These are phyloP conservation scores for Endothia cerciana DNA, from an alignment of 2,329 filamentous ascomycete genomes.

Conservation along the genomic window DNA sequence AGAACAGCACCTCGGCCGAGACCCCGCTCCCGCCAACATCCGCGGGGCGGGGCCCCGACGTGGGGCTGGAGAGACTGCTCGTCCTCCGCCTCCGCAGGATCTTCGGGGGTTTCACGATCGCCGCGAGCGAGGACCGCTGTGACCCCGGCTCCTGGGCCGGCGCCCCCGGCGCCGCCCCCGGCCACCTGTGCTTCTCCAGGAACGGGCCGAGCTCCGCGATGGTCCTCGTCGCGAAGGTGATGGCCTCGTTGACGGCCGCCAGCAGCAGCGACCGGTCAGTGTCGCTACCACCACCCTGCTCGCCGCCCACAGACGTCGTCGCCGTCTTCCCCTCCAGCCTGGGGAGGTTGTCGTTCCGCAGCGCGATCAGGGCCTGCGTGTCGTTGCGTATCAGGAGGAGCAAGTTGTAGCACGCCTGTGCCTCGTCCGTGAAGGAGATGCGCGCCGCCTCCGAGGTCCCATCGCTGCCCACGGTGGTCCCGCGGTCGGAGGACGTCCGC, in stretches of 20 bases:
- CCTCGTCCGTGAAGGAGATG: conserved; percentile 24
- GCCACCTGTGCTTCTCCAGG: conserved; percentile 26
- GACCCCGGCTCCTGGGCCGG: background rate
- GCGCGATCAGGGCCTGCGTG: conserved; percentile 27
- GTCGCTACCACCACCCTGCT: background rate
- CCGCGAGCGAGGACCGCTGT: conserved; percentile 5
- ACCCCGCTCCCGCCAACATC: background rate
- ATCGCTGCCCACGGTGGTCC: conserved; percentile 14
- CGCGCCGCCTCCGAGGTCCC: background rate
- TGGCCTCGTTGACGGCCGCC: conserved; percentile 24
- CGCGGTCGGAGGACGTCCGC: conserved; percentile 21
- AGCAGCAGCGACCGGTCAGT: conserved; percentile 15
- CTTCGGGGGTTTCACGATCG: conserved; percentile 1
- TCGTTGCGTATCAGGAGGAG: conserved; percentile 26
- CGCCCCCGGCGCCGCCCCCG: background rate
- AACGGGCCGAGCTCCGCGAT: conserved; percentile 28
- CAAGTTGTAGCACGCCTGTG: conserved; percentile 27
- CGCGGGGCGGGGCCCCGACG: background rate
- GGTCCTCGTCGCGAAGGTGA: conserved; percentile 25
- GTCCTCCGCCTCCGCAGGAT: background rate
- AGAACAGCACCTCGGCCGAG: conserved; percentile 25
- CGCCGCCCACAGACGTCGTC: background rate
- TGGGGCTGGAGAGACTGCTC: background rate
- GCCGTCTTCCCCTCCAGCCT: conserved; percentile 7
- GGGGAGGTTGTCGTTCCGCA: conserved; percentile 25